phyloP scores from a whole-genome alignment of 257 asterid species.

The Nicotiana otophora region DNA sequence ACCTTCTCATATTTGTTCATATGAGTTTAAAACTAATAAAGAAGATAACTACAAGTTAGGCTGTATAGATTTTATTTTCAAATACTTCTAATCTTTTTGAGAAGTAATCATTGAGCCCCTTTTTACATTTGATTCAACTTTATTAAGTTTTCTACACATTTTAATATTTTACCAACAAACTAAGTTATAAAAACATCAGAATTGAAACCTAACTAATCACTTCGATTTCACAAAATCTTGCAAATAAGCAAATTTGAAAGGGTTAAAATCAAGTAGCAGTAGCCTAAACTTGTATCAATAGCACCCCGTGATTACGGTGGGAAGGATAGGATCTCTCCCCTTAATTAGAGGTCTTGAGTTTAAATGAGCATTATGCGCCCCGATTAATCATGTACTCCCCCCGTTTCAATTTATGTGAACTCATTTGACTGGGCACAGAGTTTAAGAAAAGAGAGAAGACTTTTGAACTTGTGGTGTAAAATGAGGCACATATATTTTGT shows the following conservation, averaged over 20 bases:
- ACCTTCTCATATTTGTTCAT: neutral
- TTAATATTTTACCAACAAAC: too few species aligned
- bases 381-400: accelerated
- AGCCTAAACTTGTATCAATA: neutral
- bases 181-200: neutral
- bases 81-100: neutral
- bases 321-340: too few species aligned
- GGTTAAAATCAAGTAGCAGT: neutral
- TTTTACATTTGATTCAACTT: neutral
- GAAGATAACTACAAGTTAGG: neutral
- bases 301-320: neutral
- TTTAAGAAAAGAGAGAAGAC: too few species aligned
- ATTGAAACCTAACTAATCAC: neutral
- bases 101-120: neutral
- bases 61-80: neutral
- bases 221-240: neutral
- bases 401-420: too few species aligned
- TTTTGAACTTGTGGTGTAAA: too few species aligned
- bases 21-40: neutral
- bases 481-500: too few species aligned
- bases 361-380: too few species aligned
- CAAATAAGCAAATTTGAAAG: neutral
- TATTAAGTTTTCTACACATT: too few species aligned
- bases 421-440: too few species aligned
- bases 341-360: too few species aligned